A percentile compares a stretch with the other conserved stretches of the same genome.
Evolutionary conservation across 306 rosid genomes (phyloP).

Genomic region (Rubus idaeus): DNA sequence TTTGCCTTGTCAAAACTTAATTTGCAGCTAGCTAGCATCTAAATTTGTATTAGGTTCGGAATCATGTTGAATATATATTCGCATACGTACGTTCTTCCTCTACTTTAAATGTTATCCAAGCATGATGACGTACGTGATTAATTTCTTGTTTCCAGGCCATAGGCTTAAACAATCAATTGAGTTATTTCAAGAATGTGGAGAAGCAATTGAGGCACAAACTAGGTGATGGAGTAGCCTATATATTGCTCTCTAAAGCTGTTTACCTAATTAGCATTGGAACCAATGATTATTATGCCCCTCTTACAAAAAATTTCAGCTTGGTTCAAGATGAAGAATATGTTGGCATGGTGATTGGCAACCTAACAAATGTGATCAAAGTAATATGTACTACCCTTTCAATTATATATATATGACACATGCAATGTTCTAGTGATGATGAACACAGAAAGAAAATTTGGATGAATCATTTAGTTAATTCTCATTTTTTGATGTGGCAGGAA

Average conservation of each 20-base stretch:
- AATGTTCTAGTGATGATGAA: too few species aligned
- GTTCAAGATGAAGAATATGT: conserved; percentile 19
- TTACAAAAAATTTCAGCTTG: too few species aligned
- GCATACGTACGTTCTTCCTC: too few species aligned
- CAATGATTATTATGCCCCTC: too few species aligned
- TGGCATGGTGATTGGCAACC: conserved; percentile 35
- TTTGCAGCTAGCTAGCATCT: background rate
- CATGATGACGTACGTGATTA: background rate
- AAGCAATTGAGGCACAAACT: conserved; percentile 24
- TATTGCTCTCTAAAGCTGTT: conserved; percentile 39
- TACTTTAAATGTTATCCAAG: background rate
- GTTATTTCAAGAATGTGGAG: conserved; percentile 39
- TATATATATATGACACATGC: too few species aligned
- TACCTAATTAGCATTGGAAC: too few species aligned
- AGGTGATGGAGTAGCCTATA: conserved; percentile 32
- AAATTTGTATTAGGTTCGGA: background rate
- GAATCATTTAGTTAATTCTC: background rate
- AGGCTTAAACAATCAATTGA: conserved; percentile 42
- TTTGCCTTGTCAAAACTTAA: background rate
- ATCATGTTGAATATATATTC: background rate
- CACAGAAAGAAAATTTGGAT: too few species aligned
- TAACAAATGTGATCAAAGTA: conserved; percentile 30
- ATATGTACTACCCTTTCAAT: too few species aligned
- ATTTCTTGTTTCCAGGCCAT: conserved; percentile 23
- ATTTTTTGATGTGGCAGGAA: conserved; percentile 18